A percentile compares a stretch with the other conserved stretches of the same genome.
phyloP scores from a whole-genome alignment of 768 basidiomycete genomes.

The Mycena amicta region DNA sequence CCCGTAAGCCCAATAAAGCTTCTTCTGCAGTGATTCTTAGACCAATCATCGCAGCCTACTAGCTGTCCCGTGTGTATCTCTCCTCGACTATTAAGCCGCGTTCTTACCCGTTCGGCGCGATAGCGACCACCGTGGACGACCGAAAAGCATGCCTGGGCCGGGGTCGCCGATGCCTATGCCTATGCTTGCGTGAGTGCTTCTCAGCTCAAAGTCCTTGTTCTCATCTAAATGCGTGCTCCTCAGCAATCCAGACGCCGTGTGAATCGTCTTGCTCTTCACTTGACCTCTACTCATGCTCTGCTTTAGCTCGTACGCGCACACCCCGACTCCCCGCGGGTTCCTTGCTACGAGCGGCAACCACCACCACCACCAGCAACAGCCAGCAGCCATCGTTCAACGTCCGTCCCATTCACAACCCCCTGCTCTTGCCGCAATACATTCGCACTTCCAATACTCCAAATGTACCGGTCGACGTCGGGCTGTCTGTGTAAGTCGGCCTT shows the following conservation, averaged over 20 bases:
- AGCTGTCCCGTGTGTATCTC: conserved; percentile 10
- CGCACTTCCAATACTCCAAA: conserved; percentile 24
- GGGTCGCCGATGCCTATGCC: conserved; percentile 10
- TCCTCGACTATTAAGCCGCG: neutral
- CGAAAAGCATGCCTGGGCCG: conserved; percentile 6
- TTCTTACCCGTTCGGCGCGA: conserved; percentile 2
- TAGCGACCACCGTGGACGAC: neutral
- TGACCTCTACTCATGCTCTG: neutral
- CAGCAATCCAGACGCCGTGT: conserved; percentile 11
- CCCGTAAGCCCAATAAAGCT: conserved; percentile 1
- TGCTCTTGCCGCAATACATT: conserved; percentile 3
- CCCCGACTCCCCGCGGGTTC: conserved; percentile 10
- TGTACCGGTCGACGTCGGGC: conserved; percentile 28
- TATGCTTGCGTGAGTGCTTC: neutral
- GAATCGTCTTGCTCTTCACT: neutral
- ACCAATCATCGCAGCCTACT: too few relatives aligned
- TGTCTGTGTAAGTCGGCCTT: conserved; percentile 16
- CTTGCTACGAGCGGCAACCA: conserved; percentile 2
- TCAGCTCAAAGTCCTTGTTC: too few relatives aligned
- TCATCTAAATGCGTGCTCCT: neutral
- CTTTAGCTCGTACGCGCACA: conserved; percentile 5
- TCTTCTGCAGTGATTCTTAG: too few relatives aligned
- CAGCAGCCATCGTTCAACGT: neutral
- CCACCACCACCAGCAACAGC: conserved; percentile 7
- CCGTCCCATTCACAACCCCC: neutral